Evolutionary conservation across 345 rosid species (phyloP).

Genomic region (Citrus glauca): DNA sequence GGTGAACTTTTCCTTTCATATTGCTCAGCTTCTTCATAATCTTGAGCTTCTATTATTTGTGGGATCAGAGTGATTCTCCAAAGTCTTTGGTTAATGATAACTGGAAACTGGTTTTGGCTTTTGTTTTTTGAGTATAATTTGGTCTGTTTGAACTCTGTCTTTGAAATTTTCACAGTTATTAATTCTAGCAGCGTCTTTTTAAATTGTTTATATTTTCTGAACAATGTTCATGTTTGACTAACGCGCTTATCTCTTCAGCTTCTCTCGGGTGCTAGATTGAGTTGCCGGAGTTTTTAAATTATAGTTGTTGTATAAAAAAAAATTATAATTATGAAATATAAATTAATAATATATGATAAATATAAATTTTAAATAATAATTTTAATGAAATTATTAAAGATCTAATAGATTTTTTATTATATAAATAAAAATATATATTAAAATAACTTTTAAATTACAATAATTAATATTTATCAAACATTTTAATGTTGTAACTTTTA

Average conservation of each 20-base stretch:
- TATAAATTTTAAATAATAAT: too few species aligned
- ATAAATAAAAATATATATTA: accelerated
- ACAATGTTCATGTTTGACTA: neutral
- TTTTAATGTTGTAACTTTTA: too few species aligned
- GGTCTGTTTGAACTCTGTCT: neutral
- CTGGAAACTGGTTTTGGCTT: neutral
- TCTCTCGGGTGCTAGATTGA: too few species aligned
- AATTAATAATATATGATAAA: too few species aligned
- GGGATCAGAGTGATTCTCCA: neutral
- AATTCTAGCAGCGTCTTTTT: neutral
- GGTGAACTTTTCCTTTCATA: constrained; percentile 32
- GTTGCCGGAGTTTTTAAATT: too few species aligned
- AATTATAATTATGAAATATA: too few species aligned
- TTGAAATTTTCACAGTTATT: neutral
- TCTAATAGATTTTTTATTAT: too few species aligned
- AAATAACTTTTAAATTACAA: accelerated
- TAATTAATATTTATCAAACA: too few species aligned
- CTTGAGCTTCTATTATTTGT: neutral
- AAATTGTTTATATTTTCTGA: neutral
- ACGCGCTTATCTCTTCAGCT: neutral
- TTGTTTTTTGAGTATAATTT: neutral
- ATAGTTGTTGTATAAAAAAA: accelerated
- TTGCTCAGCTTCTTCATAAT: constrained; percentile 27
- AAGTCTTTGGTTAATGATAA: neutral
- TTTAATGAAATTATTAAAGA: too few species aligned